phyloP scores from a whole-genome alignment of 257 asterid genomes.

The Marsdenia floribunda region DNA sequence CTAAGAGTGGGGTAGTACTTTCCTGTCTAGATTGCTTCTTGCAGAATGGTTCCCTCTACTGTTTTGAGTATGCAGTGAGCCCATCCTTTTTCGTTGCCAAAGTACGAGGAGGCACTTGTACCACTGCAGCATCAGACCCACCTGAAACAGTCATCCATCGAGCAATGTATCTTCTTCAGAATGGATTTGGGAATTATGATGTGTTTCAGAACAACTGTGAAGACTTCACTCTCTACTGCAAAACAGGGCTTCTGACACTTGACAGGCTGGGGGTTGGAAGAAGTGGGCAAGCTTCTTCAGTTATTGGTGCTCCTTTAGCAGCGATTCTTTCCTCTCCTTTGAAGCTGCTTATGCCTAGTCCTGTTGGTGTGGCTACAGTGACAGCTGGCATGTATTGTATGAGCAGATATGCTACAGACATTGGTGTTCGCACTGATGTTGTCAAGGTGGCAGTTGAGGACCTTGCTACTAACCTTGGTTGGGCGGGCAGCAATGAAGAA shows the following conservation, averaged over 20 bases:
- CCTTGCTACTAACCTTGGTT: slow-evolving; percentile 59
- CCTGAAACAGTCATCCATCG: slow-evolving; percentile 55
- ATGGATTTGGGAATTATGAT: slow-evolving; percentile 80
- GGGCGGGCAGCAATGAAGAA: slow-evolving; percentile 36
- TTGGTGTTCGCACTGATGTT: slow-evolving; percentile 78
- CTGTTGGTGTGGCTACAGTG: slow-evolving; percentile 69
- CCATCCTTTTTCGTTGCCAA: slow-evolving; percentile 72
- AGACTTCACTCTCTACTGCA: slow-evolving; percentile 92
- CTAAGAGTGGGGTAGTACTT: slow-evolving; percentile 66
- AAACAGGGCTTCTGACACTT: slow-evolving; percentile 74
- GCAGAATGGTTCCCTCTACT: slow-evolving; percentile 53
- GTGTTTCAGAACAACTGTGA: slow-evolving; percentile 90
- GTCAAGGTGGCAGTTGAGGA: slow-evolving; percentile 85
- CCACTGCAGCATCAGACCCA: slow-evolving; percentile 73
- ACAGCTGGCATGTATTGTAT: slow-evolving; percentile 91
- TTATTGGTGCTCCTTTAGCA: slow-evolving; percentile 88
- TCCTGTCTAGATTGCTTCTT: slow-evolving; percentile 92
- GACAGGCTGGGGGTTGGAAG: slow-evolving; percentile 79
- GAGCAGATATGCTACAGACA: slow-evolving; percentile 86
- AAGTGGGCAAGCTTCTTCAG: slow-evolving; percentile 89
- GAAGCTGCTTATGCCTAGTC: slow-evolving; percentile 72
- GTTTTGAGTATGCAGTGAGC: slow-evolving; percentile 65
- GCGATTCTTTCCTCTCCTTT: slow-evolving; percentile 83
- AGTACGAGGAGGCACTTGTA: slow-evolving; percentile 93
- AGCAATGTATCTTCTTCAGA: slow-evolving; percentile 79